Base-by-base conservation (phyloP, 2,329 filamentous ascomycete genomes). In the Beauveria sp. region DNA sequence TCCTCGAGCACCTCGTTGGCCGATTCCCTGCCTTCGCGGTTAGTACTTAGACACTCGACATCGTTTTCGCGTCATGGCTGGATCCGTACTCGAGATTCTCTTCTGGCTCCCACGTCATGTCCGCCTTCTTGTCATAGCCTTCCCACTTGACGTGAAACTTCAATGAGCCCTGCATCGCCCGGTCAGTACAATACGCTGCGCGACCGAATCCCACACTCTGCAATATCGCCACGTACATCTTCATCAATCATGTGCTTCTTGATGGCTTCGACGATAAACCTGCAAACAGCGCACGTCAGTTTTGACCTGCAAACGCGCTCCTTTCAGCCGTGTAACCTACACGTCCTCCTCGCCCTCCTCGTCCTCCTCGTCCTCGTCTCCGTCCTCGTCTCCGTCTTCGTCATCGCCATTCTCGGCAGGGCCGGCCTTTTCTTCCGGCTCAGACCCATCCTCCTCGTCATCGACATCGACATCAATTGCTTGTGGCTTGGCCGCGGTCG, bases 41-140 rank as follows among this genome's bases (percentile, higher is more conserved):
- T 20, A 58, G 56, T 5, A n/a, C 12, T 5, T 38, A 2, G 34
- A 38, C 14, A 38, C 5, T 38, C 34, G 34, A 38, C 34, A 6
- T 38, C 12, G 14, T 14, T 38, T 38, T 38, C 34, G 34, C 34
- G 34, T 38, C 12, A 10, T 49, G 42, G 14, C 46, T 18, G 22
- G 20, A 12, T 43, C 14, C 20, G 14, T 50, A 55, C 28, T 57
- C 42, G 63, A 91, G 76, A 66, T 92, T 93, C 12, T 85, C 84
- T 67, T 90, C 86, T 0, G 88, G 86, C 70, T 95, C 90, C 90
- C 89, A 93, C 0, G 90, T 95, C 68, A 84, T 75, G 66, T 95
- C 90, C 0, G 77, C 72, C 64, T 86, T 85, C 64, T 86, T 82
- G 0, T 89, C 84, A 64, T 87, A 95, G 3, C 90, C 90, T 65